Evolutionary conservation across 495 filamentous ascomycete species (phyloP).

Genomic region (Pyrenula aspistea): DNA sequence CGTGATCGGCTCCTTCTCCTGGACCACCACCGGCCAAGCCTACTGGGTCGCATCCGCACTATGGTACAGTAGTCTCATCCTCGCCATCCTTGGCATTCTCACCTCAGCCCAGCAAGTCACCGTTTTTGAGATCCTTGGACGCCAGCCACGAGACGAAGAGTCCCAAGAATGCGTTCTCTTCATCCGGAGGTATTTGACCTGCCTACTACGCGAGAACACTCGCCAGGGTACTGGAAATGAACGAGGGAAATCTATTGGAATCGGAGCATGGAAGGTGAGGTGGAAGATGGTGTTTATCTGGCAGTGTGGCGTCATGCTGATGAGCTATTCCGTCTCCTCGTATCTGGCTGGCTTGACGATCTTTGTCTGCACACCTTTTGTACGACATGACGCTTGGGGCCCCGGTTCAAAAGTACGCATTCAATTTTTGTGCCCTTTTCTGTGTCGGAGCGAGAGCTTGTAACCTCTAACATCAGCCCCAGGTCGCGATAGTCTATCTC

Average conservation of each 20-base stretch:
- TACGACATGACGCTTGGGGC: constrained; percentile 3
- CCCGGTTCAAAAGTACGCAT: constrained; percentile 2
- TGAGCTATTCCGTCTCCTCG: constrained; percentile 13
- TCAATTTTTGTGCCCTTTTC: not conserved
- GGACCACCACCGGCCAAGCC: constrained; percentile 7
- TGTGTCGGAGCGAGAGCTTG: not conserved
- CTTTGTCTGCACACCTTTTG: constrained; percentile 14
- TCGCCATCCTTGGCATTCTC: constrained; percentile 15
- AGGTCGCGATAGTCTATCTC: constrained; percentile 16
- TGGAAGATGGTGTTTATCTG: constrained; percentile 21
- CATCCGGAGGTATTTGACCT: constrained; percentile 1
- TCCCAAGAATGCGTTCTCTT: not conserved
- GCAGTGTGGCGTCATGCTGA: constrained; percentile 19
- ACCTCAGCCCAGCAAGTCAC: constrained; percentile 12
- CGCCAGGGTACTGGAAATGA: not conserved
- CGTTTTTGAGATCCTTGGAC: constrained; percentile 12
- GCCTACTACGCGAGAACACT: constrained; percentile 3
- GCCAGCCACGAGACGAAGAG: not conserved
- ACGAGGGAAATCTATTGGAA: not conserved
- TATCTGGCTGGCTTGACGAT: constrained; percentile 17
- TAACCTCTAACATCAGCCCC: not conserved
- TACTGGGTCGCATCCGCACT: constrained; percentile 17
- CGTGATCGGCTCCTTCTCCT: constrained; percentile 20
- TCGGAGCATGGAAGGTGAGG: constrained; percentile 5
- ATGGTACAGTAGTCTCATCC: constrained; percentile 16